Evolutionary conservation across 805 yeast genomes (phyloP).

Genomic region (Barnettozyma californica): DNA sequence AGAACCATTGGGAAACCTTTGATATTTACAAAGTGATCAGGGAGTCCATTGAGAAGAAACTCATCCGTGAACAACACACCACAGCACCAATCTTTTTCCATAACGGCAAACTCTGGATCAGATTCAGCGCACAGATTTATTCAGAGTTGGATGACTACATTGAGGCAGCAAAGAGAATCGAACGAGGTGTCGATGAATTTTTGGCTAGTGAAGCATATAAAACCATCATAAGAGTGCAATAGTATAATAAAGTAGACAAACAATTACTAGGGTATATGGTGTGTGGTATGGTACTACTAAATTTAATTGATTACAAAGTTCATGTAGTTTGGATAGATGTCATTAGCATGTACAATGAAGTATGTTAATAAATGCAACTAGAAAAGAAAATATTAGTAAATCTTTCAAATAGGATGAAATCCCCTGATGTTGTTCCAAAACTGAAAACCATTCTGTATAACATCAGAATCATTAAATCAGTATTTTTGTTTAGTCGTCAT

Average conservation of each 20-base stretch:
- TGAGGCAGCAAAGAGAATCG: not conserved
- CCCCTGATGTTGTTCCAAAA: not conserved
- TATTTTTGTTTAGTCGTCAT: constrained; percentile 35
- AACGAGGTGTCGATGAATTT: not conserved
- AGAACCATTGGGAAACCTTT: not conserved
- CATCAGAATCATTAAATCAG: constrained; percentile 54
- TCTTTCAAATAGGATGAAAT: not conserved
- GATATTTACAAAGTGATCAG: not conserved
- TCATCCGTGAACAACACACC: constrained; percentile 34
- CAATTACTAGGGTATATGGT: too few species aligned
- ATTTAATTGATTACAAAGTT: too few species aligned
- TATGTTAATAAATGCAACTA: not conserved
- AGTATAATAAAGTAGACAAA: too few species aligned
- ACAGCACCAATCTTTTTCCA: constrained; percentile 43
- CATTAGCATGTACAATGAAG: too few species aligned
- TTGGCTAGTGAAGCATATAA: not conserved
- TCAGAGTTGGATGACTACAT: constrained; percentile 40
- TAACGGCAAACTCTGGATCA: constrained; percentile 35
- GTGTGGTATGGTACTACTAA: too few species aligned
- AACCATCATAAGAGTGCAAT: not conserved
- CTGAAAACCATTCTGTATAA: not conserved
- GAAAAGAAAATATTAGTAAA: constrained; percentile 28
- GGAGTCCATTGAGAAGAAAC: constrained; percentile 13
- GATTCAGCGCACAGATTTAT: constrained; percentile 60
- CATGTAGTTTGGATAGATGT: too few species aligned